A percentile compares a stretch with the other conserved stretches of the same genome.
Conservation (phyloP, 176 grass and related monocot genomes). For the Canna indica region DNA sequence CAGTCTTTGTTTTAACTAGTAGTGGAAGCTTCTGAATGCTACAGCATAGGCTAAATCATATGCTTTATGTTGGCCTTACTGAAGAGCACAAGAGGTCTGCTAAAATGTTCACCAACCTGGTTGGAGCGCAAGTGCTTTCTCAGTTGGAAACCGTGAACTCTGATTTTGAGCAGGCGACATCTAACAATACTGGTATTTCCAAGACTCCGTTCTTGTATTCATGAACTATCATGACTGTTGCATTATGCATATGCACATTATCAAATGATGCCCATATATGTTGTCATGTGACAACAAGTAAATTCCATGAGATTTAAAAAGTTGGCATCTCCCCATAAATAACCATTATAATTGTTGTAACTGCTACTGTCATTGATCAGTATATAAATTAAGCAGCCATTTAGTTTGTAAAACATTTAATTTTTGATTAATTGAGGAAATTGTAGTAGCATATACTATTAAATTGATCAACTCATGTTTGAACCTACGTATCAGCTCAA, state of each 20-base stretch:
- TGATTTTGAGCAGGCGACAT: conserved; percentile 36
- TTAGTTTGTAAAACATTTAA: too few relatives aligned
- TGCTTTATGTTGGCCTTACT: conserved; percentile 86
- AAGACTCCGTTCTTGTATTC: neutral
- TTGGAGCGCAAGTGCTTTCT: conserved; percentile 89
- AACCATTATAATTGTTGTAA: too few relatives aligned
- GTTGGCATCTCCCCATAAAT: too few relatives aligned
- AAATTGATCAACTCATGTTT: too few relatives aligned
- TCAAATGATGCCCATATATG: too few relatives aligned
- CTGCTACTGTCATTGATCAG: too few relatives aligned
- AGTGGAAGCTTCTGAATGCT: conserved; percentile 17
- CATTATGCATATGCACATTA: neutral
- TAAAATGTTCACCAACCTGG: conserved; percentile 84
- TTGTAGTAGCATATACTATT: too few relatives aligned
- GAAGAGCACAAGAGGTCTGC: conserved; percentile 93
- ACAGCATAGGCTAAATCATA: conserved; percentile 79
- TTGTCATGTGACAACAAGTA: too few relatives aligned
- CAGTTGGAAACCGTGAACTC: conserved; percentile 50
- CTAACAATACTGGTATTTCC: conserved; percentile 38
- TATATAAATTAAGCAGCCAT: too few relatives aligned
- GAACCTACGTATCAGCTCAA: too few relatives aligned
- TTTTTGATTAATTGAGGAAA: too few relatives aligned
- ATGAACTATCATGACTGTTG: neutral
- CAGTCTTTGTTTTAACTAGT: neutral
- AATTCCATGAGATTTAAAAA: too few relatives aligned